Percentiles rank a stretch among this genome's conserved stretches.
These are phyloP conservation scores for Sungouiozyma ichnusensis DNA, from an alignment of 805 yeast species.

Conservation along the genomic window DNA sequence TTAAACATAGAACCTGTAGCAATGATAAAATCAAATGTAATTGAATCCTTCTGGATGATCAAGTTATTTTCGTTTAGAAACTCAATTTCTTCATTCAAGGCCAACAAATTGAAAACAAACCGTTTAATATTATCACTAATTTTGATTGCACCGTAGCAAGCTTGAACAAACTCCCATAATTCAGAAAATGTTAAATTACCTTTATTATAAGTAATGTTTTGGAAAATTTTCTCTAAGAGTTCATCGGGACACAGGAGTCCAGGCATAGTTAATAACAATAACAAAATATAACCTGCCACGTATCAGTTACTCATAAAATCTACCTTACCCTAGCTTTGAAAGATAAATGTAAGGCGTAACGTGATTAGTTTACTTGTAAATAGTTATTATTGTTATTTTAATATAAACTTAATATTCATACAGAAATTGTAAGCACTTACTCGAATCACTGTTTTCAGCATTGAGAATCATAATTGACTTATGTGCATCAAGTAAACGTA, in stretches of 20 bases:
- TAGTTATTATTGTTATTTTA: no score
- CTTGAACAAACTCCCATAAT: slow-evolving; percentile 12
- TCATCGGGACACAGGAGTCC: slow-evolving; percentile 22
- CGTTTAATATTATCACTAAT: slow-evolving; percentile 10
- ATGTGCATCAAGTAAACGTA: no score
- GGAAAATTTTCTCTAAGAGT: slow-evolving; percentile 16
- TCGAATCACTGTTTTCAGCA: no score
- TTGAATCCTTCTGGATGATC: background rate
- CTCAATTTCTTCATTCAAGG: slow-evolving; percentile 2
- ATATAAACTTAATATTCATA: no score
- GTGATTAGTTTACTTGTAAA: no score
- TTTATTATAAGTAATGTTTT: slow-evolving; percentile 25
- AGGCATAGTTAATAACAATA: no score
- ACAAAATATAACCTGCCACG: no score
- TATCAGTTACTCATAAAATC: no score
- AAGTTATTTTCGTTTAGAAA: background rate
- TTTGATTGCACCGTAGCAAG: slow-evolving; percentile 6
- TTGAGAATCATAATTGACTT: no score
- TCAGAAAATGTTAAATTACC: slow-evolving; percentile 14
- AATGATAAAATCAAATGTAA: background rate
- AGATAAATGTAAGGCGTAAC: no score
- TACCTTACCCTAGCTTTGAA: no score
- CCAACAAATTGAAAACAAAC: slow-evolving; percentile 1
- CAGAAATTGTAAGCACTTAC: no score
- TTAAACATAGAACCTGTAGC: background rate